Conservation (phyloP, 352 stramenopile genomes). For the Pythium aristosporum region DNA sequence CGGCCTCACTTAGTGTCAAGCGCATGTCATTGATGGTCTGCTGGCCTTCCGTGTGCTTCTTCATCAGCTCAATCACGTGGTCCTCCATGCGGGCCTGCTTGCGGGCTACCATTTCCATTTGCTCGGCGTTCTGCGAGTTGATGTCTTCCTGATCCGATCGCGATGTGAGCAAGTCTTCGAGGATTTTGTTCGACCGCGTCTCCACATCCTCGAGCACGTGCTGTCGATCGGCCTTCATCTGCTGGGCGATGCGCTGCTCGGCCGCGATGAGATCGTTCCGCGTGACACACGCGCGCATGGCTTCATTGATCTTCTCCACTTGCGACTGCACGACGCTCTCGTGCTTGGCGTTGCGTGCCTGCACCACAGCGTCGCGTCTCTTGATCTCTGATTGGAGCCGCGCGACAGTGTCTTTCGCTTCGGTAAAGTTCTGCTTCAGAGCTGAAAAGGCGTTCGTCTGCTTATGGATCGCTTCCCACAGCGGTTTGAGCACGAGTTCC, state of each 20-base stretch:
- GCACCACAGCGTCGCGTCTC: conserved; percentile 70
- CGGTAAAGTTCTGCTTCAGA: conserved; percentile 58
- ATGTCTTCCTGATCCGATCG: conserved; percentile 79
- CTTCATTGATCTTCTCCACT: conserved; percentile 81
- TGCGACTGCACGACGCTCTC: conserved; percentile 65
- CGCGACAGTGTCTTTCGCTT: conserved; percentile 71
- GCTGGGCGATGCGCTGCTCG: conserved; percentile 71
- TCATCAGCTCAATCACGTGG: conserved; percentile 54
- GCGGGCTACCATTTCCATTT: conserved; percentile 46
- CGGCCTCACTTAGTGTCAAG: conserved; percentile 47
- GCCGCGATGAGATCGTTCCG: conserved; percentile 74
- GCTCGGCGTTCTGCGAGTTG: conserved; percentile 74
- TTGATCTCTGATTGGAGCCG: conserved; percentile 82
- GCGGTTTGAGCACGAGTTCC: conserved; percentile 50
- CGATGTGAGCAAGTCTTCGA: conserved; percentile 59
- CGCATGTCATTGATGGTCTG: conserved; percentile 54
- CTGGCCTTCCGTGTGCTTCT: conserved; percentile 51
- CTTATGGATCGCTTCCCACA: conserved; percentile 78
- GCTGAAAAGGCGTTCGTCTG: conserved; percentile 73
- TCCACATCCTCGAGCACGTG: conserved; percentile 62
- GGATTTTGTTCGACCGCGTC: conserved; percentile 56
- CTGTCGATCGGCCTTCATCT: conserved; percentile 68
- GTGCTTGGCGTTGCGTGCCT: conserved; percentile 78
- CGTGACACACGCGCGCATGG: conserved; percentile 66
- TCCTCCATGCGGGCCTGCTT: conserved; percentile 60